phyloP scores from a whole-genome alignment of 2,329 filamentous ascomycete species.

The Beauveria sp. region DNA sequence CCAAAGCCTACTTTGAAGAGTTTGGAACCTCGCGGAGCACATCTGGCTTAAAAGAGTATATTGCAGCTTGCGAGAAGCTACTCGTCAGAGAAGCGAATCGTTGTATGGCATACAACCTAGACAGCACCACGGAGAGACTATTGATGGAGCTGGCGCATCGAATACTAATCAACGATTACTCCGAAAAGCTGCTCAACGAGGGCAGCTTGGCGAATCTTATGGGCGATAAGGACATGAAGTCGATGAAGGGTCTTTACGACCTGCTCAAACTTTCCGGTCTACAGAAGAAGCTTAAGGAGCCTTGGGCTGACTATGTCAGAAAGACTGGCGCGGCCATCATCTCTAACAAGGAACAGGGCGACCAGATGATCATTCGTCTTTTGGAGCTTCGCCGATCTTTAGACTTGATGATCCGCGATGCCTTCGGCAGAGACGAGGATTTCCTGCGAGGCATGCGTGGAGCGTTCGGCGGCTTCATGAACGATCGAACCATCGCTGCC shows the following conservation, averaged over 20 bases:
- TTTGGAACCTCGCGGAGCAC: constrained; percentile 62
- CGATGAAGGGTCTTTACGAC: constrained; percentile 69
- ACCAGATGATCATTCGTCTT: constrained; percentile 80
- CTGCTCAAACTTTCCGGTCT: constrained; percentile 67
- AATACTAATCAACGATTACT: constrained; percentile 61
- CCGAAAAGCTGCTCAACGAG: constrained; percentile 56
- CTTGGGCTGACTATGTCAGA: constrained; percentile 76
- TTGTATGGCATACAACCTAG: constrained; percentile 74
- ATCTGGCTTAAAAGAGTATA: constrained; percentile 65
- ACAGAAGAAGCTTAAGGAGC: constrained; percentile 58
- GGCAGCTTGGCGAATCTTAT: constrained; percentile 66
- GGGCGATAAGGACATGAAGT: constrained; percentile 57
- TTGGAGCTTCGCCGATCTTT: constrained; percentile 73
- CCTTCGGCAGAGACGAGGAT: constrained; percentile 70
- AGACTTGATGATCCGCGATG: constrained; percentile 66
- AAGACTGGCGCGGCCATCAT: constrained; percentile 70
- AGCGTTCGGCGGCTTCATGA: constrained; percentile 85
- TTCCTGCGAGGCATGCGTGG: constrained; percentile 75
- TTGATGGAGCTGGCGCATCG: constrained; percentile 67
- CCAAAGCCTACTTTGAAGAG: constrained; percentile 57
- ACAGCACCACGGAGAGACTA: constrained; percentile 72
- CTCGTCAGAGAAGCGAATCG: constrained; percentile 65
- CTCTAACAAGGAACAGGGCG: constrained; percentile 66
- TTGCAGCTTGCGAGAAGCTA: constrained; percentile 59
- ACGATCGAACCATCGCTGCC: constrained; percentile 67